Percentiles rank a stretch among this genome's conserved stretches.
Conservation (phyloP, 2,329 filamentous ascomycete genomes). For the Penicillium sp. region DNA sequence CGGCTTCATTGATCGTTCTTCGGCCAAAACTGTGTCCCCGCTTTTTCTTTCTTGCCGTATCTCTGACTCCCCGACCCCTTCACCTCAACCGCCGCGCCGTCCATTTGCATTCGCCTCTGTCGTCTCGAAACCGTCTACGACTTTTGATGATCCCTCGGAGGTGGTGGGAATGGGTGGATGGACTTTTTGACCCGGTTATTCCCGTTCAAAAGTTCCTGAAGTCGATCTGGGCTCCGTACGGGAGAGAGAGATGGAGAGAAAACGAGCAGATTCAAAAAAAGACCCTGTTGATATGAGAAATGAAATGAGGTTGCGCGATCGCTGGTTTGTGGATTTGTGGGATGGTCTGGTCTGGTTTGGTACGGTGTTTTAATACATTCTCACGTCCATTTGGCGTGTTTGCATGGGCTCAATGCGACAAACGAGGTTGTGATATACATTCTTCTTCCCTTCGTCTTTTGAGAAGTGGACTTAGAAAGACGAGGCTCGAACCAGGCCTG, state of each 20-base stretch:
- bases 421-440: constrained; percentile 37
- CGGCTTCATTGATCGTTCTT: constrained; percentile 32
- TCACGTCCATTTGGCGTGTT: constrained; percentile 29
- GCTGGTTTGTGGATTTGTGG: constrained; percentile 30
- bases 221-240: constrained; percentile 28
- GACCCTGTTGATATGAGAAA: constrained; percentile 30
- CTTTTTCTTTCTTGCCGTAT: constrained; percentile 30
- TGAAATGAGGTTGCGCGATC: constrained; percentile 32
- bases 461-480: constrained; percentile 21
- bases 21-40: constrained; percentile 31
- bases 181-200: constrained; percentile 7
- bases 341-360: constrained; percentile 32
- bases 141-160: constrained; percentile 22
- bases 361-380: constrained; percentile 34
- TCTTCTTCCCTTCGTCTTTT: constrained; percentile 21
- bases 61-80: constrained; percentile 27
- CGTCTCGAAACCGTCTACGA: constrained; percentile 11
- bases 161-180: constrained; percentile 24
- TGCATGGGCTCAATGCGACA: constrained; percentile 39
- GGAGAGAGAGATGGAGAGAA: constrained; percentile 33
- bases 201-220: constrained; percentile 19
- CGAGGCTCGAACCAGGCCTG: constrained; percentile 19
- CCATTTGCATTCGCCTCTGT: constrained; percentile 19
- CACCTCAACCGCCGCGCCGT: constrained; percentile 29
- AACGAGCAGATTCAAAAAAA: constrained; percentile 28